Evolutionary conservation across 2,329 filamentous ascomycete species (phyloP), one percentile per base, ranked within the genome.

Genomic region (Cladophialophora exuberans): DNA sequence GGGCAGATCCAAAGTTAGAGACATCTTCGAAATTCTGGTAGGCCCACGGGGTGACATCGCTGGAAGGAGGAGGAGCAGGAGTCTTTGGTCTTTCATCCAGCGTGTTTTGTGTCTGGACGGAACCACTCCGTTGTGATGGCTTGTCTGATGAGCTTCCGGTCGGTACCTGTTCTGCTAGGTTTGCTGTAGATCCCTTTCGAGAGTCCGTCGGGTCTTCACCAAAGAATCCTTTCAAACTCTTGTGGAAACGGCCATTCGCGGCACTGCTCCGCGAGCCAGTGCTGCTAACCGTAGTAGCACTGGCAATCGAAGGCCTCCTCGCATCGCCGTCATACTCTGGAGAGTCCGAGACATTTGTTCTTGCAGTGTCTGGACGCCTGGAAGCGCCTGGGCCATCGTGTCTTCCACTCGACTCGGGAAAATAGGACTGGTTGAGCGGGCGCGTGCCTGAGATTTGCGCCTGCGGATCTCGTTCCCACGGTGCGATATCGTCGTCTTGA

Each of bases 31-130:
- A 82, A 69, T 94, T 90, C 73, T 97, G 94, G 69, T 94, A 97
- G 59, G 96, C 81, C 81, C 96, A 99, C n/a, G 94, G 94, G 33
- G 96, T 94, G 54, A 99, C 91, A 73, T 97, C 93, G 67, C 90
- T 94, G 10, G 83, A 84, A 48, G 83, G 82, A 35, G 90, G 90
- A 49, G 92, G 95, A 41, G 80, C 81, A 60, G 92, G 72, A 50
- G 75, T 70, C 52, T 78, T 77, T 50, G 72, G 68, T 38, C 65
- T 57, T 6, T 67, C 62, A 23, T 74, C 73, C 36, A 75, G 67
- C 46, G 73, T 72, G 56, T 73, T 87, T 57, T 86, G 79, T 61
- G 86, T 86, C 65, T 87, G 83, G 67, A 94, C 84, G 48, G 92
- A 97, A 70, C 90, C 88, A 71, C 93, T 92, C 66, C 91, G 85